These are phyloP conservation scores for Paecilomyces formosus DNA, from an alignment of 2,329 filamentous ascomycete species.

Conservation along the genomic window DNA sequence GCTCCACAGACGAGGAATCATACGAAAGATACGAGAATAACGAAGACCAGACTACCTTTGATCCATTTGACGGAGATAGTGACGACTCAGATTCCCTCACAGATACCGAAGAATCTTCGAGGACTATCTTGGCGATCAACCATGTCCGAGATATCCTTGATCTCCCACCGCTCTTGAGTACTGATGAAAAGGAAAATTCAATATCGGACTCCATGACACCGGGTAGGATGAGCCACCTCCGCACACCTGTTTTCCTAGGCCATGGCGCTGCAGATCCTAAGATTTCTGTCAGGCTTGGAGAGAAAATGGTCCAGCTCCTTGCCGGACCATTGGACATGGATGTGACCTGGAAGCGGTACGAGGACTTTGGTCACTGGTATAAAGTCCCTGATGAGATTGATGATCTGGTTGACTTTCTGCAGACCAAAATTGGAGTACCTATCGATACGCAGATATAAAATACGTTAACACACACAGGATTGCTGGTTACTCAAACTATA, in stretches of 20 bases:
- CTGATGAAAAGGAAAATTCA: not conserved
- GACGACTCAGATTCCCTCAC: conserved; percentile 5
- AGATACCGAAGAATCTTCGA: conserved; percentile 2
- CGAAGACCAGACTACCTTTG: conserved; percentile 8
- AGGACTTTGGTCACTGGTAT: conserved; percentile 42
- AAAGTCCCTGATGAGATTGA: conserved; percentile 43
- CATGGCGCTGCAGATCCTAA: conserved; percentile 37
- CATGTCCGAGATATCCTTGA: conserved; percentile 27
- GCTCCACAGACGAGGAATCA: not conserved
- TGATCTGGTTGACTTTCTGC: conserved; percentile 34
- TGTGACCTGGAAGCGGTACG: conserved; percentile 34
- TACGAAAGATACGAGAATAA: not conserved
- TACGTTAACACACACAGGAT: too few relatives aligned
- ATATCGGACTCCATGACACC: not conserved
- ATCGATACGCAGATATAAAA: not conserved
- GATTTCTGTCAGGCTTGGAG: conserved; percentile 20
- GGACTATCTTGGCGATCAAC: conserved; percentile 15
- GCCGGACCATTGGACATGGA: conserved; percentile 1
- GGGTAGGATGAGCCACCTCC: conserved; percentile 5
- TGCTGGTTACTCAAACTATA: too few relatives aligned
- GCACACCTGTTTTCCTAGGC: conserved; percentile 38
- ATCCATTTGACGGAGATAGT: conserved; percentile 7
- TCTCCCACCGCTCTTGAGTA: conserved; percentile 6
- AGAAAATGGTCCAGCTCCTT: conserved; percentile 1
- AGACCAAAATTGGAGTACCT: conserved; percentile 10